phyloP scores from a whole-genome alignment of 2,329 filamentous ascomycete species.

The Periconia digitata region DNA sequence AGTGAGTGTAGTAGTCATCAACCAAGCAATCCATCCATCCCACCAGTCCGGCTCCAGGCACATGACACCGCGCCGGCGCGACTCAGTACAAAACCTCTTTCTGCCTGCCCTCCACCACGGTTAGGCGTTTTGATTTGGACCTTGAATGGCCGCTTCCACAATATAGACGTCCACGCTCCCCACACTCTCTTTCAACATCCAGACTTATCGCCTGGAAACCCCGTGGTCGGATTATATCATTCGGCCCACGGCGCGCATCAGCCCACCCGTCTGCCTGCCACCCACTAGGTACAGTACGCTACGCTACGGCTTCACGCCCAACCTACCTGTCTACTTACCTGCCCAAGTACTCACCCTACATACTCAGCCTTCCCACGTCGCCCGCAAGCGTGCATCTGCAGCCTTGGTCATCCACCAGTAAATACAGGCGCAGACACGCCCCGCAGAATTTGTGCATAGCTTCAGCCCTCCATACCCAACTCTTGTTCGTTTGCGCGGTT shows the following conservation, averaged over 20 bases:
- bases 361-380: neutral
- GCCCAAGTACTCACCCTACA: no score
- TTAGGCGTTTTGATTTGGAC: neutral
- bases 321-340: no score
- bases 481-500: neutral
- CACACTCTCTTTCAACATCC: neutral
- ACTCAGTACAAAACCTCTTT: no score
- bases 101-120: neutral
- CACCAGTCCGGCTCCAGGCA: constrained; percentile 16
- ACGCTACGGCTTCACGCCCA: neutral
- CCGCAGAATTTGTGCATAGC: neutral
- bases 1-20: no score
- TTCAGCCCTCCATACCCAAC: neutral
- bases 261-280: neutral
- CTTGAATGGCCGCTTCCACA: neutral
- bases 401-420: neutral
- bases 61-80: constrained; percentile 26
- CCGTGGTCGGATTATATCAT: neutral
- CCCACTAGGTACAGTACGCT: no score
- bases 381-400: neutral
- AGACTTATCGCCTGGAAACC: no score
- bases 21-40: no score
- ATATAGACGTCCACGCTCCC: neutral
- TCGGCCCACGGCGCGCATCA: neutral
- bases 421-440: neutral